phyloP scores from a whole-genome alignment of 2,329 filamentous ascomycete genomes.

The Lecanicillium sp. region DNA sequence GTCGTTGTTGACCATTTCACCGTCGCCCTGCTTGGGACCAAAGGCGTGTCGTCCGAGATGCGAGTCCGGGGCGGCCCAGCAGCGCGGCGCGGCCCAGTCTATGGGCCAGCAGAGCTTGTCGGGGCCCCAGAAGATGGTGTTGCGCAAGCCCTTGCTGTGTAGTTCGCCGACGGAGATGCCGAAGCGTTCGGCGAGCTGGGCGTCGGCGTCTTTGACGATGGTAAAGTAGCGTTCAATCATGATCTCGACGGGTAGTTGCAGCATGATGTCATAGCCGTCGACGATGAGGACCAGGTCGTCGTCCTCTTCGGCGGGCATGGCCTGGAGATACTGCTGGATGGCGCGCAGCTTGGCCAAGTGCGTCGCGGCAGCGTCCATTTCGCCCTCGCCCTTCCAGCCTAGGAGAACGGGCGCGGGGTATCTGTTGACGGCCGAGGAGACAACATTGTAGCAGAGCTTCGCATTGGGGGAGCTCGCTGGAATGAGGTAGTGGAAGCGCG shows the following conservation, averaged over 20 bases:
- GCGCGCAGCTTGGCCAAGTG: conserved; percentile 36
- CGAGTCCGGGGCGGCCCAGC: conserved; percentile 34
- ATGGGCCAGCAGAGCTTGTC: conserved; percentile 40
- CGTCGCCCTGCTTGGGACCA: conserved; percentile 30
- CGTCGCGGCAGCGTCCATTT: conserved; percentile 28
- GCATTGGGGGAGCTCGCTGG: conserved; percentile 32
- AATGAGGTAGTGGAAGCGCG: conserved; percentile 32
- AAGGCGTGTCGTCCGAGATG: conserved; percentile 27
- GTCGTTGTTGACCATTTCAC: conserved; percentile 25
- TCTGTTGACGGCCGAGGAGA: conserved; percentile 31
- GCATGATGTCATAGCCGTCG: conserved; percentile 58
- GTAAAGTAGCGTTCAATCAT: conserved; percentile 57
- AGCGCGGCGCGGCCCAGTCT: conserved; percentile 30
- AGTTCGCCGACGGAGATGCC: conserved; percentile 31
- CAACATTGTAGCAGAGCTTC: conserved; percentile 33
- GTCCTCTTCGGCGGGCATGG: conserved; percentile 27
- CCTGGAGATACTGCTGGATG: conserved; percentile 29
- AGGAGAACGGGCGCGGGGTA: conserved; percentile 33
- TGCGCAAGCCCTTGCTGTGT: conserved; percentile 26
- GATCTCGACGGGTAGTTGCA: conserved; percentile 59
- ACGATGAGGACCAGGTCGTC: conserved; percentile 58
- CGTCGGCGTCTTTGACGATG: conserved; percentile 46
- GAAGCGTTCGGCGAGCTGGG: conserved; percentile 43
- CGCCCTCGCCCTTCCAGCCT: conserved; percentile 31
- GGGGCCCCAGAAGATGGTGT: conserved; percentile 38